phyloP scores from a whole-genome alignment of 495 filamentous ascomycete species.

The Trichoderma erinaceum region DNA sequence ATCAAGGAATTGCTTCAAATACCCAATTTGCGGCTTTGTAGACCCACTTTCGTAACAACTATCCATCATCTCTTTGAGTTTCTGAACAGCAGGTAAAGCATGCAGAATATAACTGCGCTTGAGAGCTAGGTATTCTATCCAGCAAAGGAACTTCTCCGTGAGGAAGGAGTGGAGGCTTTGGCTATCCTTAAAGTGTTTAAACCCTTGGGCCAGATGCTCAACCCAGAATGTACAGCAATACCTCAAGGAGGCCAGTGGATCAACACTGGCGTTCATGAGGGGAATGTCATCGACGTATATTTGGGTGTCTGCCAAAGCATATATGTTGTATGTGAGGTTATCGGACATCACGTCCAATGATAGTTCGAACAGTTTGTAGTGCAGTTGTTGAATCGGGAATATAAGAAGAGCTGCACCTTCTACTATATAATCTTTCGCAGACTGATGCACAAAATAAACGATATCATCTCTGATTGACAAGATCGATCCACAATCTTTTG shows the following conservation, averaged over 20 bases:
- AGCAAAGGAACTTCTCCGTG: not conserved
- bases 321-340: not conserved
- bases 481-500: not conserved
- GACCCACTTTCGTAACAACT: not conserved
- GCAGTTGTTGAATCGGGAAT: not conserved
- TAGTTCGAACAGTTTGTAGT: not conserved
- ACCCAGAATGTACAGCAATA: not conserved
- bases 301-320: not conserved
- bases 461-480: not conserved
- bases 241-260: not conserved
- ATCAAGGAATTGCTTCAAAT: not conserved
- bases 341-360: not conserved
- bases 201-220: not conserved
- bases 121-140: not conserved
- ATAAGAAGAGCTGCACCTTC: not conserved
- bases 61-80: not conserved
- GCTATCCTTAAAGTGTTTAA: not conserved
- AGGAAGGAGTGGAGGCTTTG: not conserved
- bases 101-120: not conserved
- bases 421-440: not conserved
- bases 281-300: not conserved
- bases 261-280: not conserved
- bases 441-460: not conserved
- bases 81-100: not conserved
- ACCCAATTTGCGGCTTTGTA: not conserved